Conservation (phyloP, 805 yeast genomes). For the Candida koratica region DNA sequence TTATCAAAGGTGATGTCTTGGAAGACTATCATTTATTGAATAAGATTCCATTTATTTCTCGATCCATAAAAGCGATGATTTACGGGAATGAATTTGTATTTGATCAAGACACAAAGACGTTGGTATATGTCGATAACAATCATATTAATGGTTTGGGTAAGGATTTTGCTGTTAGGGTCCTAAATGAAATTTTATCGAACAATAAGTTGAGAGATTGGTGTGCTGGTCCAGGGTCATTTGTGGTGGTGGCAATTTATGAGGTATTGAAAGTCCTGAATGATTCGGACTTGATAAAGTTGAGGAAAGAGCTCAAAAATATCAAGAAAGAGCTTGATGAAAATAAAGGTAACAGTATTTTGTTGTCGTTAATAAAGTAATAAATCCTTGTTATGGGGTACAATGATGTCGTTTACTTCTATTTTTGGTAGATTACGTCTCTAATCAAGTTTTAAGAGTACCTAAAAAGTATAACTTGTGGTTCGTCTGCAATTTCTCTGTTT, state of each 20-base stretch:
- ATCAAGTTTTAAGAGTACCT: too few species aligned
- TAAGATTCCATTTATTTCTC: slow-evolving; percentile 63
- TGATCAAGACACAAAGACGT: slow-evolving; percentile 45
- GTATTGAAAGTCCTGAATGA: slow-evolving; percentile 39
- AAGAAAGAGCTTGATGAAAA: slow-evolving; percentile 49
- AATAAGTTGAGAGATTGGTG: slow-evolving; percentile 62
- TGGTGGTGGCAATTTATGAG: slow-evolving; percentile 77
- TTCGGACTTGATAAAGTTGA: slow-evolving; percentile 28
- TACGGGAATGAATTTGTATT: slow-evolving; percentile 84
- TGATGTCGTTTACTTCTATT: too few species aligned
- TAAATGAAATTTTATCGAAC: slow-evolving; percentile 48
- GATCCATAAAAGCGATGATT: slow-evolving; percentile 70
- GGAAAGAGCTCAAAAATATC: slow-evolving; percentile 51
- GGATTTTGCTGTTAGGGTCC: slow-evolving; percentile 54
- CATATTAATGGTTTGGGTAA: slow-evolving; percentile 49
- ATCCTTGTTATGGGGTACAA: too few species aligned
- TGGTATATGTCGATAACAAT: slow-evolving; percentile 36
- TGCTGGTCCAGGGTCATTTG: slow-evolving; percentile 65
- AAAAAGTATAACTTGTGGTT: too few species aligned
- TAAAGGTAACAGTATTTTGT: slow-evolving; percentile 45
- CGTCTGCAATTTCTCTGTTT: too few species aligned
- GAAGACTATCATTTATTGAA: slow-evolving; percentile 66
- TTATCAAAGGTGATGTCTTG: slow-evolving; percentile 59
- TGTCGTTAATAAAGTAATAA: slow-evolving; percentile 14
- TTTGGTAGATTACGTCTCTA: too few species aligned